Conservation (phyloP, 1,284 basidiomycete species). For the Prillingera fragicola region DNA sequence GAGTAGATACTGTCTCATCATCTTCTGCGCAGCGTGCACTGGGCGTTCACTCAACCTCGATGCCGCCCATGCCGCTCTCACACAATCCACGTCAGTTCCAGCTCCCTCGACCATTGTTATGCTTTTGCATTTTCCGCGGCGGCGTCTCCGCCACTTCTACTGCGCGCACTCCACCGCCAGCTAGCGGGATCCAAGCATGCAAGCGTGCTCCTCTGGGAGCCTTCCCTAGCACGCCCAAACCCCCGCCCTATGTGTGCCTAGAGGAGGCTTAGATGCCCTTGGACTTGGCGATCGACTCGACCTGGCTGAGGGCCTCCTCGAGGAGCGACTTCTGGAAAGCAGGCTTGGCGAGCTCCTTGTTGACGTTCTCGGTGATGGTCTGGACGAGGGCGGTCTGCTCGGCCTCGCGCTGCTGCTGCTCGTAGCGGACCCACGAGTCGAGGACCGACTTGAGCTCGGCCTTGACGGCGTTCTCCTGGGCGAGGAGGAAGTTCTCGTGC, state of each 20-base stretch:
- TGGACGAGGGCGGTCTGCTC: conserved; percentile 89
- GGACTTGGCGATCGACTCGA: conserved; percentile 73
- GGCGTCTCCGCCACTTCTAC: no score
- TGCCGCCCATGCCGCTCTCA: no score
- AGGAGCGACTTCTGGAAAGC: conserved; percentile 92
- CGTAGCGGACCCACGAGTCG: conserved; percentile 96
- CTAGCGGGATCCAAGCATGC: no score
- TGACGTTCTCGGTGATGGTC: conserved; percentile 78
- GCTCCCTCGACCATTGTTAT: no score
- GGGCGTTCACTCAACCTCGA: no score
- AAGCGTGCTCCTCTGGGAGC: no score
- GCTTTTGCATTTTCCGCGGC: no score
- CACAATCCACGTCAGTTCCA: no score
- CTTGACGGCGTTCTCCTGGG: conserved; percentile 81
- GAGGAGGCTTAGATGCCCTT: conserved; percentile 63
- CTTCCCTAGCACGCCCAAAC: no score
- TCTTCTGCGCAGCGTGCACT: no score
- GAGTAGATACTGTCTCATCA: no score
- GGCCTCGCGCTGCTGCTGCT: conserved; percentile 92
- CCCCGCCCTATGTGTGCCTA: conserved; percentile 1
- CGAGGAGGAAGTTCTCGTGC: conserved; percentile 81
- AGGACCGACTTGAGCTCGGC: conserved; percentile 89
- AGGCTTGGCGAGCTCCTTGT: conserved; percentile 76
- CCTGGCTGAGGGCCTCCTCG: conserved; percentile 73
- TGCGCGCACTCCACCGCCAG: no score